Base-by-base conservation (phyloP, 495 filamentous ascomycete genomes). In the Lindgomyces ingoldianus region DNA sequence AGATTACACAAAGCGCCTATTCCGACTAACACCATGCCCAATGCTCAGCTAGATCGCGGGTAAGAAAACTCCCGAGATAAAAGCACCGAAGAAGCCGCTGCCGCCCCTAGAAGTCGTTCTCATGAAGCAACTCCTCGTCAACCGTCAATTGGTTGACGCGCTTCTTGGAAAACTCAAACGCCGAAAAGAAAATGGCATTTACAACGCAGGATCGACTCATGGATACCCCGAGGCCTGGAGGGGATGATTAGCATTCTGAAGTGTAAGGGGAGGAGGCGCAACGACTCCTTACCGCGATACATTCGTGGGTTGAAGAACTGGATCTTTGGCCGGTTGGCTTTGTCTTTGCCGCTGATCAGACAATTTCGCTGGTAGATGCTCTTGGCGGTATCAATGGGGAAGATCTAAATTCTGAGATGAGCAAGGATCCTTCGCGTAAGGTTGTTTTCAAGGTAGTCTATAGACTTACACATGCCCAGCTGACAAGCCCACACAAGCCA, bases 351-450 rank as follows among this genome's bases (percentile, higher is more conserved):
- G 70, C 85, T 85, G 57, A 87, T 86, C 30, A 94, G 79, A 47
- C 89, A 86, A 67, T 91, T 90, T 21, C 89, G 82, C 72, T 94
- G 90, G 74, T 91, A 94, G 59, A 89, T 87, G 64, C 84, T 88
- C 75, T 94, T 94, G 9, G 88, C 89, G 6, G 89, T 89, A 74
- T 94, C 90, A 68, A 94, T 86, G 10, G 90, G 90, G 74, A 93
- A 81, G 46, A 83, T 86, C 83, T 84, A 60, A 21, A 68, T 60
- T 64, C 39, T 46, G 33, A 27, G 63, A 14, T 58, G 47, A 14
- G 21, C 4, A 21, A 0, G 18, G 48, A 1, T 30, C 6, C 30
- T 45, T 29, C 41, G 63, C 9, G 25, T 11, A 14, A 6, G 50
- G 8, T 18, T 44, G 39, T 33, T 3, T 1, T 27, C n/a, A n/a